phyloP scores from a whole-genome alignment of 768 basidiomycete genomes.

The Kwoniella dejecticola region DNA sequence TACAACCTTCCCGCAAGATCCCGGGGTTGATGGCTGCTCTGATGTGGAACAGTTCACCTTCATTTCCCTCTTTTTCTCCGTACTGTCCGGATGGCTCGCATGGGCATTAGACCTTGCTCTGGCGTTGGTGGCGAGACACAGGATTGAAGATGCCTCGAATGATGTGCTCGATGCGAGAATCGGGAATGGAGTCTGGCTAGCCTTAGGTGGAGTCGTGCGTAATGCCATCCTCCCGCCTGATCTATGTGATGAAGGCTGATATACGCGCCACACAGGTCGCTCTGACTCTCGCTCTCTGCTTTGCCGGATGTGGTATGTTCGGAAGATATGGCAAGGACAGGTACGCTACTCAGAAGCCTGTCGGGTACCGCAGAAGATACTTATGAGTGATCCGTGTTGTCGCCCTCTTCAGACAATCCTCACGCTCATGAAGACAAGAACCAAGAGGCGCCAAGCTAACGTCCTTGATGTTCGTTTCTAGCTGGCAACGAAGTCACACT shows the following conservation, averaged over 20 bases:
- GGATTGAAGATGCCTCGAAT: slow-evolving; percentile 32
- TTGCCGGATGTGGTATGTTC: slow-evolving; percentile 45
- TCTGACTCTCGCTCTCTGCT: slow-evolving; percentile 34
- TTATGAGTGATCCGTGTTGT: slow-evolving; percentile 9
- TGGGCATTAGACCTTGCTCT: slow-evolving; percentile 42
- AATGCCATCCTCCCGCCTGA: not conserved
- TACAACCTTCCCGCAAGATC: no score
- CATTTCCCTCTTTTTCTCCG: slow-evolving; percentile 36
- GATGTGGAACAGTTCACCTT: slow-evolving; percentile 27
- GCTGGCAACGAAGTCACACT: slow-evolving; percentile 17
- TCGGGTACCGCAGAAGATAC: slow-evolving; percentile 12
- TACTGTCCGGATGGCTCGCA: slow-evolving; percentile 34
- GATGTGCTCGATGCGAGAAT: slow-evolving; percentile 27
- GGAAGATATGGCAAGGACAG: slow-evolving; percentile 33
- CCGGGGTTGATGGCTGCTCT: no score
- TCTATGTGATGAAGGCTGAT: not conserved
- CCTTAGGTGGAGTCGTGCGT: slow-evolving; percentile 40
- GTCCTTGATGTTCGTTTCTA: not conserved
- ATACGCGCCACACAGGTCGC: slow-evolving; percentile 21
- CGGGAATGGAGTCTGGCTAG: slow-evolving; percentile 45
- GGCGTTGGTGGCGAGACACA: slow-evolving; percentile 31
- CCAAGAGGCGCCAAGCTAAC: not conserved
- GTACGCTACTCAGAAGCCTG: not conserved
- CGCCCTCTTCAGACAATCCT: no score
- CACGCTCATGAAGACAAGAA: not conserved